These are phyloP conservation scores for Penicillium samsonianum DNA, from an alignment of 495 filamentous ascomycete genomes.

Conservation along the genomic window DNA sequence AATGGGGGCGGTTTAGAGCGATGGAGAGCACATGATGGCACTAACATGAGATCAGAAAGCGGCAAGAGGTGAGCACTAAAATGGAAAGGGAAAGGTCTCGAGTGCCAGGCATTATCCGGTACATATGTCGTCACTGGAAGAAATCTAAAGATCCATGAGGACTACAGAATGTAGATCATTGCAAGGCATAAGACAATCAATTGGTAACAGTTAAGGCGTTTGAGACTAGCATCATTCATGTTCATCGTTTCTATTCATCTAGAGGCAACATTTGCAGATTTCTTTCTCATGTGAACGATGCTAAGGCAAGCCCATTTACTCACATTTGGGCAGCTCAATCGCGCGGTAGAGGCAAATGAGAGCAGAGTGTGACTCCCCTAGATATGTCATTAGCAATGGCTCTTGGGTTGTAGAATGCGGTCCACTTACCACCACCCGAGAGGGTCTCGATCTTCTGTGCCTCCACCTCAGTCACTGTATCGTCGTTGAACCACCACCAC, in stretches of 20 bases:
- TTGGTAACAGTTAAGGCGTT: conserved; percentile 1
- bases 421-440: conserved; percentile 76
- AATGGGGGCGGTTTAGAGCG: no score
- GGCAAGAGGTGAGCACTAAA: no score
- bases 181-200: neutral
- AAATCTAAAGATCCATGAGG: neutral
- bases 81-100: no score
- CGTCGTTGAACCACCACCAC: conserved; percentile 99
- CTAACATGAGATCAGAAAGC: neutral
- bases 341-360: conserved; percentile 91
- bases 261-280: conserved; percentile 15
- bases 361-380: conserved; percentile 89
- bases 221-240: conserved; percentile 22
- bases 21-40: no score
- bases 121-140: neutral
- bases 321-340: conserved; percentile 61
- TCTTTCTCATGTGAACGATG: conserved; percentile 9
- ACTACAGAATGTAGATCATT: neutral
- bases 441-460: conserved; percentile 87
- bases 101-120: no score
- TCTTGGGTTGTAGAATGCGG: neutral
- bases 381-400: conserved; percentile 21
- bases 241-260: conserved; percentile 35
- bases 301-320: conserved; percentile 31
- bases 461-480: conserved; percentile 92